Conservation (phyloP, 495 filamentous ascomycete species). For the Astrothelium subdiscretum region DNA sequence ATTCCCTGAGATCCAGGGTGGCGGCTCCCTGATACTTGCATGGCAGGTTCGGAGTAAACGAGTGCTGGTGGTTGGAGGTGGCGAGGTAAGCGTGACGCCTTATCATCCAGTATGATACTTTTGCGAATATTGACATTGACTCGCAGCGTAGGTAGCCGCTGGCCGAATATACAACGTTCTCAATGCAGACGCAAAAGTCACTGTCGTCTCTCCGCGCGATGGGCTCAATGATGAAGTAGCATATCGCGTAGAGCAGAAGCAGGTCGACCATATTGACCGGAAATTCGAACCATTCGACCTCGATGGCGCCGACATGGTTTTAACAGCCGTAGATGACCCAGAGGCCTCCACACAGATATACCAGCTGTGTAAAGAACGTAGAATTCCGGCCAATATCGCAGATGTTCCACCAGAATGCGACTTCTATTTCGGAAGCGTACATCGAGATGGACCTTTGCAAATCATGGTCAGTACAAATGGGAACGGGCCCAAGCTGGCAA, state of each 20-base stretch:
- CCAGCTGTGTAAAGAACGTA: slow-evolving; percentile 75
- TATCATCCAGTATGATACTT: neutral
- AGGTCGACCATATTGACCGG: slow-evolving; percentile 68
- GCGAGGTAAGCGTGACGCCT: slow-evolving; percentile 52
- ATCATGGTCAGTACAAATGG: slow-evolving; percentile 98
- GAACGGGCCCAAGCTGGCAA: slow-evolving; percentile 86
- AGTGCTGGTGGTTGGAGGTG: slow-evolving; percentile 82
- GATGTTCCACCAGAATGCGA: slow-evolving; percentile 96
- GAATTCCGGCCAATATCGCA: slow-evolving; percentile 87
- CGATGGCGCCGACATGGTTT: slow-evolving; percentile 65
- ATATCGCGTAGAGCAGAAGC: slow-evolving; percentile 57
- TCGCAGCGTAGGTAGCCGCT: slow-evolving; percentile 64
- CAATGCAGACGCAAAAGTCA: slow-evolving; percentile 86
- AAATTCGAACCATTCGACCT: slow-evolving; percentile 74
- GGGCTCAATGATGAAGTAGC: slow-evolving; percentile 83
- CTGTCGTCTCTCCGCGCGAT: slow-evolving; percentile 64
- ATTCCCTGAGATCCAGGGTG: slow-evolving; percentile 73
- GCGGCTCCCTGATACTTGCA: slow-evolving; percentile 84
- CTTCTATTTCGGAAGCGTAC: slow-evolving; percentile 93
- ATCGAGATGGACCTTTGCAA: slow-evolving; percentile 90
- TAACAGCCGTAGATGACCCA: slow-evolving; percentile 87
- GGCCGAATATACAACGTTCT: slow-evolving; percentile 85
- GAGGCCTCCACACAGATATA: slow-evolving; percentile 76
- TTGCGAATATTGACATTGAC: slow-evolving; percentile 21
- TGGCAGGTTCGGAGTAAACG: slow-evolving; percentile 82